phyloP scores from a whole-genome alignment of 2,329 filamentous ascomycete genomes.

The Penicillium occitanis region DNA sequence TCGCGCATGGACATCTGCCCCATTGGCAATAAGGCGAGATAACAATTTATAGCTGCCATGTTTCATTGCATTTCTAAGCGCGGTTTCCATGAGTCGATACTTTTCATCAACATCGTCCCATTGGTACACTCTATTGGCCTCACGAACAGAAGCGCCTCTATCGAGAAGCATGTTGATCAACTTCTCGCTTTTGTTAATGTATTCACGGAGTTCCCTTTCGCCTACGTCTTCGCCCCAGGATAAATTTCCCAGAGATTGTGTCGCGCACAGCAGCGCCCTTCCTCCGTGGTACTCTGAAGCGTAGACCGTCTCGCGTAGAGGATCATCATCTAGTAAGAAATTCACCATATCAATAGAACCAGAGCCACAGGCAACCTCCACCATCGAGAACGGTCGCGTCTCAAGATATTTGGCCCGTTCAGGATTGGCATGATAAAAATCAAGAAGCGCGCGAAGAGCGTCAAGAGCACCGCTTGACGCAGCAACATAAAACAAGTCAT shows the following conservation, averaged over 20 bases:
- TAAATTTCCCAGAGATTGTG: not conserved
- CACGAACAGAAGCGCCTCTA: not conserved
- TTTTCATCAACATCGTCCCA: not conserved
- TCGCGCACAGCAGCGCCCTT: not conserved
- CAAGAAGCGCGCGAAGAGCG: conserved; percentile 23
- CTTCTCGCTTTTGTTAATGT: not conserved
- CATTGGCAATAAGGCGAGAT: not conserved
- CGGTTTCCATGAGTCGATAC: not conserved
- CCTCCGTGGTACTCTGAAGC: not conserved
- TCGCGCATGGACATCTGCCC: not conserved
- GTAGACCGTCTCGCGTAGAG: conserved; percentile 20
- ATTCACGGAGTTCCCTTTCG: not conserved
- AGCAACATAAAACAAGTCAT: conserved; percentile 19
- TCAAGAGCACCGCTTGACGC: conserved; percentile 23
- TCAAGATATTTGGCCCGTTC: not conserved
- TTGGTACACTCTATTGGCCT: not conserved
- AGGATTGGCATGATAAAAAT: conserved; percentile 21
- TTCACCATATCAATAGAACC: conserved; percentile 21
- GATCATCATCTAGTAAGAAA: conserved; percentile 24
- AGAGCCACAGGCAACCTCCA: conserved; percentile 22
- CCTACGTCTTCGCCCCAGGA: not conserved
- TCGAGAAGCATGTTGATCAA: not conserved
- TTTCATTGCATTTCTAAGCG: not conserved
- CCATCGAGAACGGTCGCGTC: conserved; percentile 18
- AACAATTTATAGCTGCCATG: not conserved